These are phyloP conservation scores for Metschnikowia anglica DNA, from an alignment of 805 yeast genomes.

Conservation along the genomic window DNA sequence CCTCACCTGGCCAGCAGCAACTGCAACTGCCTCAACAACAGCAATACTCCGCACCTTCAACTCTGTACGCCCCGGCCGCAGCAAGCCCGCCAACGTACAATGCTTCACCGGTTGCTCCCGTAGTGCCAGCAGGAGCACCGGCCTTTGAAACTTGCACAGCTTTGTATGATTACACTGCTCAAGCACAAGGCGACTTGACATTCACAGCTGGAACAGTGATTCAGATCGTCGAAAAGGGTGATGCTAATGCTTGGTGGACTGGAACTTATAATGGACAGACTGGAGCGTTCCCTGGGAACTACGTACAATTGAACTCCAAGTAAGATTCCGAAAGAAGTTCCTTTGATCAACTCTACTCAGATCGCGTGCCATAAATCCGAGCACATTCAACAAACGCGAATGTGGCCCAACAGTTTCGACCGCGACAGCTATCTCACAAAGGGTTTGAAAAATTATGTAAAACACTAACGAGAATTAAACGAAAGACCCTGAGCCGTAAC, in stretches of 20 bases:
- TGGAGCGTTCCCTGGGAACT: slow-evolving; percentile 96
- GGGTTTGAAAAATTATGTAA: no score
- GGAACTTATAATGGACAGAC: slow-evolving; percentile 80
- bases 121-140: slow-evolving; percentile 34
- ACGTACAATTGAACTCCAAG: slow-evolving; percentile 65
- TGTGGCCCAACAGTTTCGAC: no score
- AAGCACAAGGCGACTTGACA: slow-evolving; percentile 86
- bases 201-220: slow-evolving; percentile 88
- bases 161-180: slow-evolving; percentile 86
- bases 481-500: neutral
- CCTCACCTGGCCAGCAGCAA: slow-evolving; percentile 22
- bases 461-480: neutral
- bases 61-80: slow-evolving; percentile 16
- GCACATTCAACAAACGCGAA: no score
- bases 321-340: slow-evolving; percentile 2
- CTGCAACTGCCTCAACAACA: slow-evolving; percentile 20
- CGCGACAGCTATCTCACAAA: no score
- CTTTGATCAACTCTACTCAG: no score
- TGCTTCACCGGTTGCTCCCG: slow-evolving; percentile 22
- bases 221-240: slow-evolving; percentile 80
- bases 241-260: slow-evolving; percentile 98
- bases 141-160: slow-evolving; percentile 69
- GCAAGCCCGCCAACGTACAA: slow-evolving; percentile 21
- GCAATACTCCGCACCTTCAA: slow-evolving; percentile 27
- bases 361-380: no score